Evolutionary conservation across 1,139 yeast genomes (phyloP).

Genomic region (Zygosaccharomyces sapae): DNA sequence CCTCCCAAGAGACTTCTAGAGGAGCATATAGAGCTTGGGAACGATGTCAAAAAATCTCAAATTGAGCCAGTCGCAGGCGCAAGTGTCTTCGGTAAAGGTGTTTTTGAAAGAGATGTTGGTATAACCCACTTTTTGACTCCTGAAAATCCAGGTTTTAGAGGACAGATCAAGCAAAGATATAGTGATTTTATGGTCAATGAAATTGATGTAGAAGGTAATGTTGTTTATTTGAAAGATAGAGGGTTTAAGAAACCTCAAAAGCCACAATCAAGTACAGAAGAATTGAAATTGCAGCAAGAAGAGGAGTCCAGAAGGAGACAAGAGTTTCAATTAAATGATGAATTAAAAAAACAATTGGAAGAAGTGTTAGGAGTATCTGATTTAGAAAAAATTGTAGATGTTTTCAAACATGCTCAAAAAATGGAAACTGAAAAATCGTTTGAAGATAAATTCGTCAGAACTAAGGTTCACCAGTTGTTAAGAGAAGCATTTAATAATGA

Average conservation of each 20-base stretch:
- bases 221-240: constrained; percentile 70
- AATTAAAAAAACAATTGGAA: constrained; percentile 46
- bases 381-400: constrained; percentile 51
- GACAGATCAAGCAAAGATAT: constrained; percentile 79
- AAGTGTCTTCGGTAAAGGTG: constrained; percentile 19
- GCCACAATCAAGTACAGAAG: constrained; percentile 46
- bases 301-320: constrained; percentile 41
- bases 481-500: constrained; percentile 70
- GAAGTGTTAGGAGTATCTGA: constrained; percentile 60
- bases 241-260: constrained; percentile 56
- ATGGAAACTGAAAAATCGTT: constrained; percentile 57
- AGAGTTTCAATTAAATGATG: constrained; percentile 46
- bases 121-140: constrained; percentile 64
- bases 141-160: constrained; percentile 63
- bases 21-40: constrained; percentile 4
- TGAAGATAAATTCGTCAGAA: constrained; percentile 66
- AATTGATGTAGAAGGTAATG: constrained; percentile 61
- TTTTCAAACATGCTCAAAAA: constrained; percentile 55
- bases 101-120: constrained; percentile 72
- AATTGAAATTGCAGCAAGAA: constrained; percentile 39
- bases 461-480: constrained; percentile 69
- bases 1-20: constrained; percentile 13
- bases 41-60: constrained; percentile 12
- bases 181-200: constrained; percentile 94
- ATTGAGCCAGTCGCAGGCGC: constrained; percentile 1